A percentile compares a stretch with the other conserved stretches of the same genome.
Evolutionary conservation across 257 asterid species (phyloP).

Genomic region (Penstemon eatonii): DNA sequence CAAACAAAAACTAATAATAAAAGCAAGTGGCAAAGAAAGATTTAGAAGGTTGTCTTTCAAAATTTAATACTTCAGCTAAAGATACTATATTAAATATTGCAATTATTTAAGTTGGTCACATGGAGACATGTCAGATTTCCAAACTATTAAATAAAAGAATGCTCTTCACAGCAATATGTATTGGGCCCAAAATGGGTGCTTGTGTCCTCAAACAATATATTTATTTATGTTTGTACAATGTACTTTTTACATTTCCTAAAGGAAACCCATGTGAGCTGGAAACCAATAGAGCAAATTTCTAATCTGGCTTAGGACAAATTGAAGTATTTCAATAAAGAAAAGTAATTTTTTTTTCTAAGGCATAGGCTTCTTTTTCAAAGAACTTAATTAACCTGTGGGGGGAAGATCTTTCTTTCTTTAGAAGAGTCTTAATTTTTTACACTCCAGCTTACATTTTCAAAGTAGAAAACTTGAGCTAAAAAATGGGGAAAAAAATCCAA

Average conservation of each 20-base stretch:
- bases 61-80: slow-evolving; percentile 8
- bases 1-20: background rate
- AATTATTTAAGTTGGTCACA: slow-evolving; percentile 31
- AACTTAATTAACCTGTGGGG: slow-evolving; percentile 18
- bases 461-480: background rate
- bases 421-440: slow-evolving; percentile 14
- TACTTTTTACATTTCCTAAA: slow-evolving; percentile 28
- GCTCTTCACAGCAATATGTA: slow-evolving; percentile 26
- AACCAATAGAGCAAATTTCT: slow-evolving; percentile 33
- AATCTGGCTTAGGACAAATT: slow-evolving; percentile 22
- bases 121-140: slow-evolving; percentile 42
- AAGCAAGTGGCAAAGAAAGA: background rate
- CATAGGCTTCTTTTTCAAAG: slow-evolving; percentile 27
- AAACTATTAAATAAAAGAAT: slow-evolving; percentile 32
- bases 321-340: slow-evolving; percentile 22
- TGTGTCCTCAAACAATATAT: slow-evolving; percentile 29
- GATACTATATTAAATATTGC: background rate
- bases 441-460: background rate
- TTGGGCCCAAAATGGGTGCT: slow-evolving; percentile 28
- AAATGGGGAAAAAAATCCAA: background rate
- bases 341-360: slow-evolving; percentile 17
- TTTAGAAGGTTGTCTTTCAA: slow-evolving; percentile 13
- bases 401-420: slow-evolving; percentile 2
- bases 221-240: slow-evolving; percentile 1
- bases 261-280: slow-evolving; percentile 48